Evolutionary conservation across 768 basidiomycete species (phyloP), one percentile per base, ranked within the genome.

Genomic region (Daedalea quercina): DNA sequence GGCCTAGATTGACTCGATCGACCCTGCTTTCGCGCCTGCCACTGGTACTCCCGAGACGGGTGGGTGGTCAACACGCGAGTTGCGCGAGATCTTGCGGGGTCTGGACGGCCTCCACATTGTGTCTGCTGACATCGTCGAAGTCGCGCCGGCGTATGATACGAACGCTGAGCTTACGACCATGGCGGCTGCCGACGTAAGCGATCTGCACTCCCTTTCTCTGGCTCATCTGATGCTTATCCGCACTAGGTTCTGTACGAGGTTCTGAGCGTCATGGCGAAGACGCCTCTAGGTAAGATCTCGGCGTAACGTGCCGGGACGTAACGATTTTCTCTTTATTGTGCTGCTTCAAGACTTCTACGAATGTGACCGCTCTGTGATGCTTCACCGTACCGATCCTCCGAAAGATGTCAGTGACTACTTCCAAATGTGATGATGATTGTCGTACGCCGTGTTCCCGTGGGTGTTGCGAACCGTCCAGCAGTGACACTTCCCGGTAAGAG

Each of bases 31-130:
- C 57, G 89, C 88, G 1, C 89, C 88, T 24, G 88, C 87, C 0
- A 89, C 89, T 0, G 89, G 89, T 3, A 91, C 90, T 0, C 90
- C 89, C 0, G 90, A 91, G 68, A 85, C 88, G 0, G 89, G 88
- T 0, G 88, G 81, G 9, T 90, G 87, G 89, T 85, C 87, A 3
- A 89, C 88, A 7, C 83, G 90, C 53, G 89, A 92, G 67, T 70
- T 90, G 47, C 81, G 86, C 46, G 81, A 82, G 7, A 87, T 91
- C 61, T 67, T 91, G 53, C 73, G 88, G 45, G 88, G 89, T 19
- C 68, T 92, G 13, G 82, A 84, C 50, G 87, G 88, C 13, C 72
- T 91, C 48, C 73, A 80, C 54, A 83, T 92, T 55, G 86, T 91
- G 44, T 87, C 83, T 34, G 86, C 84, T 9, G 90, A 92, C 63